Conservation (phyloP, 1,284 basidiomycete genomes). For the Leucocoprinus gongylophorus region DNA sequence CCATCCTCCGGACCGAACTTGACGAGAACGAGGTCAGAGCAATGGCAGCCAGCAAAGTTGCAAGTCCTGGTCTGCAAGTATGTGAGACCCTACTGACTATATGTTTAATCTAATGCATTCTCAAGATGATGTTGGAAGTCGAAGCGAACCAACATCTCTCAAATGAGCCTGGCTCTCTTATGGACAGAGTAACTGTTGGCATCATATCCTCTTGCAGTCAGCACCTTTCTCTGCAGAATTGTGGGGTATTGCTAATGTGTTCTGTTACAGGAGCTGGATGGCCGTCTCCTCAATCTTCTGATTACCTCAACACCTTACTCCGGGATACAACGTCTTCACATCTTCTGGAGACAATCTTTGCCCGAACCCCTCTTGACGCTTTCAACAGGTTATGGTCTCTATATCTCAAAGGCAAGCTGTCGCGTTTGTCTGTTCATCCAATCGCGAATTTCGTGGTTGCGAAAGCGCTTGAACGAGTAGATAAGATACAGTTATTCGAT, state of each 20-base stretch:
- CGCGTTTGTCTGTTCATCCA: conserved; percentile 73
- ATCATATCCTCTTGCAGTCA: conserved; percentile 61
- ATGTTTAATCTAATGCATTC: background rate
- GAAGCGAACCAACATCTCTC: conserved; percentile 62
- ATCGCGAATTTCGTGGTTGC: conserved; percentile 90
- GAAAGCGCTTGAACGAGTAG: conserved; percentile 60
- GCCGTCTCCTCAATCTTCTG: conserved; percentile 49
- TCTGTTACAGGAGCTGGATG: conserved; percentile 34
- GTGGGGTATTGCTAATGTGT: background rate
- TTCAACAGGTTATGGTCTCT: conserved; percentile 68
- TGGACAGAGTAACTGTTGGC: conserved; percentile 80
- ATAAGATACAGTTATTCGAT: conserved; percentile 43
- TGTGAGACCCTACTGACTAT: conserved; percentile 13
- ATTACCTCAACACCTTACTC: conserved; percentile 73
- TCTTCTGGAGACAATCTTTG: conserved; percentile 73
- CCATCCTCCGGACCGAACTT: conserved; percentile 46
- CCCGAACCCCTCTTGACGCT: conserved; percentile 50
- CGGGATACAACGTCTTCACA: conserved; percentile 85
- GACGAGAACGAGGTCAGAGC: conserved; percentile 74
- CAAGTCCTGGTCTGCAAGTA: conserved; percentile 77
- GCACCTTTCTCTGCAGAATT: conserved; percentile 20
- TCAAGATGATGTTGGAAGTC: conserved; percentile 72
- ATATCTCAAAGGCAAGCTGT: conserved; percentile 70
- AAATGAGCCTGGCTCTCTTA: conserved; percentile 60
- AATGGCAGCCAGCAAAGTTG: conserved; percentile 75